Evolutionary conservation across 768 basidiomycete species (phyloP), one percentile per base, ranked within the genome.

Genomic region (Kwoniella bestiolae): DNA sequence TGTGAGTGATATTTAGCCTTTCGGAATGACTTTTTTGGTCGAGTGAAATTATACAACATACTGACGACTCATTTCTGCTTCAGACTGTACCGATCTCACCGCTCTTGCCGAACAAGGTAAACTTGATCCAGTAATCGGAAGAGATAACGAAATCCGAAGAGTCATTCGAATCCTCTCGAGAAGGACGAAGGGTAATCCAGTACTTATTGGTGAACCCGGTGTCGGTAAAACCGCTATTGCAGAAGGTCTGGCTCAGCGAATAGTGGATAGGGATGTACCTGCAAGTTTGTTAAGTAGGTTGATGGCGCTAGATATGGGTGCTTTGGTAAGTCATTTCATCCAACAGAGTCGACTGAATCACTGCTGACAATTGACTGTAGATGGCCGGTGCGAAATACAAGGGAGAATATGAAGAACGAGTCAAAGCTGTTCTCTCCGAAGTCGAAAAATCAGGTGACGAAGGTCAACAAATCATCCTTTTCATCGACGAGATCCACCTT

Each of bases 181-280:
- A 32, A 51, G 94, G 77, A 96, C 93, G 2, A 97, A 97, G 82
- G 94, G 94, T 77, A 96, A 95, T 74, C 93, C 95, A n/a, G 92
- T 96, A 44, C 87, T 97, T 26, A 92, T 98, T 72, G 94, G 94
- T 67, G 92, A 92, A 82, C 82, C 81, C 6, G 83, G 95, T 80
- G 93, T 95, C 25, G 95, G 95, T 3, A 99, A 99, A 83, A 96
- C 94, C 0, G 88, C 92, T 25, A 91, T 97, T 58, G 92, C 89
- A 5, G 95, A 99, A 84, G 94, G 93, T 44, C 88, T 99, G 5
- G 94, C 95, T 0, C 94, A 95, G 78, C 88, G 95, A 50, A 95
- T 98, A 66, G 87, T 96, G 73, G 92, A 94, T 72, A 88, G 93
- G 53, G 94, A 97, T 81, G 81, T 82, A 11, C 81, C 81, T n/a